Evolutionary conservation across 2,329 filamentous ascomycete species (phyloP).

Genomic region (Blumeriella jaapii): DNA sequence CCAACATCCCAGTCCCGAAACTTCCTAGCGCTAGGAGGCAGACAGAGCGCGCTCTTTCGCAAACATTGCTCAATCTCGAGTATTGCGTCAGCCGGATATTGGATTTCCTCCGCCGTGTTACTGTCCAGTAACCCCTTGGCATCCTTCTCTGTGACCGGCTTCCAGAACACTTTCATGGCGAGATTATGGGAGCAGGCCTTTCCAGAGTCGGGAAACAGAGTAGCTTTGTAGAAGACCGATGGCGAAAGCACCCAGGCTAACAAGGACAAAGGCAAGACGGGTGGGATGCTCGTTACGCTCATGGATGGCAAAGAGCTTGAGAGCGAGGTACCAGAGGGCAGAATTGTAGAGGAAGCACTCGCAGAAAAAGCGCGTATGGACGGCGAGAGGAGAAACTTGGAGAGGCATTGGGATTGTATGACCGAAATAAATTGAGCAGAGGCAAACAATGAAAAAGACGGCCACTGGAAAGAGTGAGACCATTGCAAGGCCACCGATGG

Average conservation of each 20-base stretch:
- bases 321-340: no score
- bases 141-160: constrained; percentile 6
- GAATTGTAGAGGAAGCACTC: no score
- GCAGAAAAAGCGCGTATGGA: not conserved
- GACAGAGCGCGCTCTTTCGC: constrained; percentile 35
- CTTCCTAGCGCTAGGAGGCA: constrained; percentile 43
- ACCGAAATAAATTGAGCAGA: not conserved
- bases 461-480: no score
- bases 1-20: constrained; percentile 61
- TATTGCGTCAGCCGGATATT: constrained; percentile 41
- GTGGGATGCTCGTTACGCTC: no score
- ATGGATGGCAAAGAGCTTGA: no score
- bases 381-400: not conserved
- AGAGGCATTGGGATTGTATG: not conserved
- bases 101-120: constrained; percentile 40
- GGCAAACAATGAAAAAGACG: not conserved
- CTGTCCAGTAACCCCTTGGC: constrained; percentile 12
- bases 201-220: constrained; percentile 5
- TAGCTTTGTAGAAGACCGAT: no score
- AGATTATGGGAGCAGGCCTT: no score
- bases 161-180: constrained; percentile 25
- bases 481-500: not conserved
- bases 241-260: constrained; percentile 9
- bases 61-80: constrained; percentile 29
- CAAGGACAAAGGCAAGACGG: no score